Evolutionary conservation across 495 filamentous ascomycete genomes (phyloP), one percentile per base, ranked within the genome.

Genomic region (Staphylotrichum longicolle): DNA sequence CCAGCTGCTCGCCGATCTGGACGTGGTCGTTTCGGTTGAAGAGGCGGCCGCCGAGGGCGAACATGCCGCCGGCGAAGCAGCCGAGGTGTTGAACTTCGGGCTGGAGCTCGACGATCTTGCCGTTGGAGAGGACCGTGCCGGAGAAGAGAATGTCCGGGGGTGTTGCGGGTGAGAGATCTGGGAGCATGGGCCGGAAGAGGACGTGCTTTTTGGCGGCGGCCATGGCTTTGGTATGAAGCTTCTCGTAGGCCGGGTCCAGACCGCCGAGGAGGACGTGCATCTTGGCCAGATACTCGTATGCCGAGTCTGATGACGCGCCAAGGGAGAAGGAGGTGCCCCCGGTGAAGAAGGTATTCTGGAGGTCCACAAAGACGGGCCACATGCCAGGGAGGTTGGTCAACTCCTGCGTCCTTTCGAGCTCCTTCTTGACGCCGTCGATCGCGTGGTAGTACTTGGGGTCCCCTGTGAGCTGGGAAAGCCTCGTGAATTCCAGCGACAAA

Each of bases 41-140:
- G 4, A 92, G 78, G 65, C 85, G 88, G 30, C 90, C 88, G 42
- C 91, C 94, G 46, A 98, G 76, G 10, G 86, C 93, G 53, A 96
- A 85, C 93, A 97, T 97, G 33, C 91, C 93, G 12, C 94, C 93
- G 0, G 85, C 85, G 68, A 96, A 98, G 72, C 94, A 97, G 44
- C 71, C 72, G 11, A 82, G 72, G 70, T 84, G 80, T 58, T 82
- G 78, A 42, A 72, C 69, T 44, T 79, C 74, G 4, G 75, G 65
- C n/a, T 68, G 66, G 10, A 76, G 63, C 14, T 71, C 57, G 15
- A 69, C 54, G 45, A 57, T 61, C 2, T 55, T 45, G 8, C 68
- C 57, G 34, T 64, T 67, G 14, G 67, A 64, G 45, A 68, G 60
- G 6, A 69, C 68, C 27, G 69, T 76, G 1, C 86, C 81, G 0